These are phyloP conservation scores for Styphnolobium japonicum DNA, from an alignment of 306 rosid species.

Conservation along the genomic window DNA sequence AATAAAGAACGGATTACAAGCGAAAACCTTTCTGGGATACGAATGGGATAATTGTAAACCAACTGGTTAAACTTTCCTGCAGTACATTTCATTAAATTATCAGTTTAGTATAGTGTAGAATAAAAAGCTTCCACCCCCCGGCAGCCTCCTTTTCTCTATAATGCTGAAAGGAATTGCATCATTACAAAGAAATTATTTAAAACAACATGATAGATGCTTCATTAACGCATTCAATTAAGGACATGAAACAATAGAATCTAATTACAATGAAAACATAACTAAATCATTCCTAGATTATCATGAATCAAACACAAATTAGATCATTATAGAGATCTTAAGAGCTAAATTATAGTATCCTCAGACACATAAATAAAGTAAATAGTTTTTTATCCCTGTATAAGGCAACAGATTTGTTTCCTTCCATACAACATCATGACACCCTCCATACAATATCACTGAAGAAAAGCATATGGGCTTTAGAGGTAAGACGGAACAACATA, in stretches of 20 bases:
- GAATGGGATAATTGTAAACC: conserved; percentile 98
- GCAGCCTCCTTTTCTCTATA: background rate
- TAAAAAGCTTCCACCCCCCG: background rate
- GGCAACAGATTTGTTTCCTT: conserved; percentile 14
- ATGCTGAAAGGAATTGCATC: background rate
- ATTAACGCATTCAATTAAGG: background rate
- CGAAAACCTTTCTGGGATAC: conserved; percentile 97
- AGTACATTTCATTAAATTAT: conserved; percentile 19
- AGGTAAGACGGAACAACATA: conserved; percentile 9
- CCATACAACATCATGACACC: background rate
- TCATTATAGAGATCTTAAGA: background rate
- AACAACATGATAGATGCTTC: background rate
- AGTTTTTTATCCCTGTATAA: background rate
- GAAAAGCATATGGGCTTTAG: background rate
- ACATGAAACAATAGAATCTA: background rate
- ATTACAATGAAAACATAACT: background rate
- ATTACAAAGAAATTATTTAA: background rate
- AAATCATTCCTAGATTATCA: conserved; percentile 4
- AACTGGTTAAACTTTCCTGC: conserved; percentile 95
- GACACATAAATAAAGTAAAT: background rate
- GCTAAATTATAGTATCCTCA: background rate
- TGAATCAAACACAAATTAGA: background rate
- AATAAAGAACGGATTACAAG: conserved; percentile 90
- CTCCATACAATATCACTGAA: background rate
- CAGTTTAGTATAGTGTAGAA: background rate